Percentiles rank a stretch among this genome's conserved stretches.
These are phyloP conservation scores for Elongisporangium undulatum DNA, from an alignment of 352 stramenopile species.

Conservation along the genomic window DNA sequence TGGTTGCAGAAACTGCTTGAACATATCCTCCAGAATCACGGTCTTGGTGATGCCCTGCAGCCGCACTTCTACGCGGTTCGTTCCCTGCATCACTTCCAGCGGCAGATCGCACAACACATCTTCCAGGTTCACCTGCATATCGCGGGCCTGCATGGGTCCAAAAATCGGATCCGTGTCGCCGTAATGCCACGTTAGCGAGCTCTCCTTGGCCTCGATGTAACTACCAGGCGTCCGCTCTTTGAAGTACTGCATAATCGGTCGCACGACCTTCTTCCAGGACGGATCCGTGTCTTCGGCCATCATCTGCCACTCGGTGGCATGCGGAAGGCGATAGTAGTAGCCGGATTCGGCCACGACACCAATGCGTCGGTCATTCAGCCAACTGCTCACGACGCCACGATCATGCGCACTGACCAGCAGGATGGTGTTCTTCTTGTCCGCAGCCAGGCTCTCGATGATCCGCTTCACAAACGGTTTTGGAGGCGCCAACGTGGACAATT, in stretches of 20 bases:
- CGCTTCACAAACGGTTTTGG: slow-evolving; percentile 58
- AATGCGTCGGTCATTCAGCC: slow-evolving; percentile 53
- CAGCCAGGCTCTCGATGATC: slow-evolving; percentile 47
- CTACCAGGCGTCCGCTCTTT: slow-evolving; percentile 65
- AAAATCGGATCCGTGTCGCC: slow-evolving; percentile 72
- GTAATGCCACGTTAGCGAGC: slow-evolving; percentile 64
- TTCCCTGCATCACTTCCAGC: slow-evolving; percentile 76
- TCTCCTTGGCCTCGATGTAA: slow-evolving; percentile 62
- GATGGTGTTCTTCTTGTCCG: slow-evolving; percentile 54
- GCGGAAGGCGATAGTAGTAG: slow-evolving; percentile 53
- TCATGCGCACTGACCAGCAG: slow-evolving; percentile 59
- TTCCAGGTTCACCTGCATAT: slow-evolving; percentile 88
- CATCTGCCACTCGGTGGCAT: slow-evolving; percentile 49
- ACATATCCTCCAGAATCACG: slow-evolving; percentile 53
- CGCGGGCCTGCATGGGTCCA: slow-evolving; percentile 75
- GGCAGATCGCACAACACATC: slow-evolving; percentile 81
- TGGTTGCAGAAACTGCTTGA: slow-evolving; percentile 32
- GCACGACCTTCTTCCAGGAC: slow-evolving; percentile 72
- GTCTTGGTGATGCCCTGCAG: slow-evolving; percentile 66
- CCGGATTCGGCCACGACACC: slow-evolving; percentile 57
- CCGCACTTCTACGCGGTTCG: slow-evolving; percentile 70
- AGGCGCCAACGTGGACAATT: slow-evolving; percentile 48
- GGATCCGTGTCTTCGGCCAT: slow-evolving; percentile 51
- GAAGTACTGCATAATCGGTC: slow-evolving; percentile 74
- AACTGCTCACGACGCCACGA: slow-evolving; percentile 66